Percentiles rank a stretch among this genome's conserved stretches.
Conservation (phyloP, 148 eudicot genomes). For the Salicornia ramosissima region DNA sequence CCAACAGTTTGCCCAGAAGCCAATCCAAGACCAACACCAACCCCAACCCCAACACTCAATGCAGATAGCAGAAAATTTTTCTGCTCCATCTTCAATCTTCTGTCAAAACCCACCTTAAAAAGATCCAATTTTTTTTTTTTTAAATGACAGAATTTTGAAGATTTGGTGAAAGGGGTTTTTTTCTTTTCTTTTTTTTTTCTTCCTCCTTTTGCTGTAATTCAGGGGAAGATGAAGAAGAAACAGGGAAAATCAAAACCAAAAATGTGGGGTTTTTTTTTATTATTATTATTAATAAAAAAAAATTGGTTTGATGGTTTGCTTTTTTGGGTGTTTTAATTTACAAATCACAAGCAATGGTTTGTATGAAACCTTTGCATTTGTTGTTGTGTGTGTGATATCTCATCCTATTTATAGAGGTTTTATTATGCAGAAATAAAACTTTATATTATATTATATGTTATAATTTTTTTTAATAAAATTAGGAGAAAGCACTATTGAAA, state of each 20-base stretch:
- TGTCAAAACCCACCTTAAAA: slow-evolving; percentile 14
- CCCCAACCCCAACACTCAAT: slow-evolving; percentile 82
- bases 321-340: background rate
- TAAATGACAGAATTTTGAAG: background rate
- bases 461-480: no score
- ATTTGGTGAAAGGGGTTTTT: slow-evolving; percentile 5
- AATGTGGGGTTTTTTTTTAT: slow-evolving; percentile 14
- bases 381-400: slow-evolving; percentile 13
- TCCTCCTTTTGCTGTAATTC: slow-evolving; percentile 1
- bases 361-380: slow-evolving; percentile 9
- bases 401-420: slow-evolving; percentile 27
- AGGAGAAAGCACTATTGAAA: no score
- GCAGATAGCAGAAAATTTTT: slow-evolving; percentile 69
- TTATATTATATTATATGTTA: no score
- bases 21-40: slow-evolving; percentile 78
- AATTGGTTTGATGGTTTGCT: background rate
- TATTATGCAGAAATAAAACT: slow-evolving; percentile 5
- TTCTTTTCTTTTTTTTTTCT: no score
- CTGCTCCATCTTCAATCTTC: slow-evolving; percentile 50
- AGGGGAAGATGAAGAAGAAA: background rate
- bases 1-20: slow-evolving; percentile 64
- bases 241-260: slow-evolving; percentile 7
- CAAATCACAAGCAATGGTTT: background rate
- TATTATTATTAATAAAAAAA: no score
- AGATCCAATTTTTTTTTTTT: slow-evolving; percentile 36